These are phyloP conservation scores for Cutaneotrichosporon cyanovorans DNA, from an alignment of 1,284 basidiomycete genomes.

Conservation along the genomic window DNA sequence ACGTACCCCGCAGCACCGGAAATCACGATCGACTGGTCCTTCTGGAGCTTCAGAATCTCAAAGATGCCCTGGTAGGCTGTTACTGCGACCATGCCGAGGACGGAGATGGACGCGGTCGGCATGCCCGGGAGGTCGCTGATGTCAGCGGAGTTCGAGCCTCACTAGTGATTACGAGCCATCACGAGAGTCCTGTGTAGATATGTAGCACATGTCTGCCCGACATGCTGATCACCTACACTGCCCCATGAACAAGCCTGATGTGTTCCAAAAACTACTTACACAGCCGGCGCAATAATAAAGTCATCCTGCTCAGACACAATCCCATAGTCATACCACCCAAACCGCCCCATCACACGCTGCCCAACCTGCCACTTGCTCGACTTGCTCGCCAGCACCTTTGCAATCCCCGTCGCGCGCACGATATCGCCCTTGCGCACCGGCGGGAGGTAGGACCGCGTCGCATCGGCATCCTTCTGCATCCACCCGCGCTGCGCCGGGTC, in stretches of 20 bases:
- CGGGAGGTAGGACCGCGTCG: constrained; percentile 2
- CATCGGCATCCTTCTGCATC: constrained; percentile 25
- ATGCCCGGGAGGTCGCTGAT: constrained; percentile 5
- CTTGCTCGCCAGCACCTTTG: constrained; percentile 22
- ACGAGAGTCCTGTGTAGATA: too few species aligned
- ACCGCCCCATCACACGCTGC: constrained; percentile 15
- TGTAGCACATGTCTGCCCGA: too few species aligned
- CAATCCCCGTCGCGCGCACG: constrained; percentile 18
- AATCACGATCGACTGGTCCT: constrained; percentile 40
- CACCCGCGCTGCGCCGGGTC: constrained; percentile 38
- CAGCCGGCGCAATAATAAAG: not conserved
- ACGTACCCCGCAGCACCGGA: constrained; percentile 40
- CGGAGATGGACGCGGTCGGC: constrained; percentile 20
- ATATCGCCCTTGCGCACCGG: constrained; percentile 23
- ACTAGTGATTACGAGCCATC: too few species aligned
- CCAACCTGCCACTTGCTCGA: constrained; percentile 23
- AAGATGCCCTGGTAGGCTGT: constrained; percentile 41
- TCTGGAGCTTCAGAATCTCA: constrained; percentile 36
- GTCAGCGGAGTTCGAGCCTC: not conserved
- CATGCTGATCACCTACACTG: too few species aligned
- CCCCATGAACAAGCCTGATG: too few species aligned
- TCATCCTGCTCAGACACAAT: constrained; percentile 15
- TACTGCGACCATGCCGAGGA: constrained; percentile 25
- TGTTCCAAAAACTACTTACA: too few species aligned
- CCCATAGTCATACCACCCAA: constrained; percentile 31